Percentiles rank a stretch among this genome's conserved stretches.
Conservation (phyloP, 2,329 filamentous ascomycete species). For the Alternaria triticina region DNA sequence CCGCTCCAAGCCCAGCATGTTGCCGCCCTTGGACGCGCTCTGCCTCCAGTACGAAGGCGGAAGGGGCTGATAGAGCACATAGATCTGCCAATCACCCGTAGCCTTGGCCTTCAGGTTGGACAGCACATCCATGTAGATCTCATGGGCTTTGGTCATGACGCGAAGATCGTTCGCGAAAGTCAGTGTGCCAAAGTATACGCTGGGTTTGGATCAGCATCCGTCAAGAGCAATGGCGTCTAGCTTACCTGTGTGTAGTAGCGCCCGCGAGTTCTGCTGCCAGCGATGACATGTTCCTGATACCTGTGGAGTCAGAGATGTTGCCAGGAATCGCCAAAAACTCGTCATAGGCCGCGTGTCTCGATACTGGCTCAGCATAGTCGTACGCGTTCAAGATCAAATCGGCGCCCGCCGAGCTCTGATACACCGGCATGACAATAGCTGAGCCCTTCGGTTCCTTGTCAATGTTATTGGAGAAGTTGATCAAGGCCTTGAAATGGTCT, state of each 20-base stretch:
- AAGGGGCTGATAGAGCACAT: conserved; percentile 48
- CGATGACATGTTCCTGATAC: conserved; percentile 32
- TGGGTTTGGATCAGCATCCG: neutral
- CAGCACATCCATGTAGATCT: conserved; percentile 51
- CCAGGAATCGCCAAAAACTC: conserved; percentile 34
- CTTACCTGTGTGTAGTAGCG: conserved; percentile 20
- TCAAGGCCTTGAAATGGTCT: conserved; percentile 30
- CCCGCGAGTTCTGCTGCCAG: conserved; percentile 27
- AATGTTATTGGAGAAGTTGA: conserved; percentile 27
- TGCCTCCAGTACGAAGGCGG: conserved; percentile 47
- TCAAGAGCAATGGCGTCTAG: neutral
- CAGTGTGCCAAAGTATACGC: conserved; percentile 32
- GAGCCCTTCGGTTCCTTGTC: conserved; percentile 25
- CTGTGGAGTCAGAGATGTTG: conserved; percentile 29
- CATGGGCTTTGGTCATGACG: conserved; percentile 47
- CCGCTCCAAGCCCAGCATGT: conserved; percentile 49
- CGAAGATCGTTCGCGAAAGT: conserved; percentile 43
- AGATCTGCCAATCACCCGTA: conserved; percentile 41
- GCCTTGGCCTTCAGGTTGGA: conserved; percentile 36
- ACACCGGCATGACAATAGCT: conserved; percentile 27
- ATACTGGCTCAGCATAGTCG: conserved; percentile 26
- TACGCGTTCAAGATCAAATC: conserved; percentile 30
- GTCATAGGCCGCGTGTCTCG: conserved; percentile 23
- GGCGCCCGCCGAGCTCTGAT: conserved; percentile 16
- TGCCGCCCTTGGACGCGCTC: conserved; percentile 47